Evolutionary conservation across 805 yeast genomes (phyloP), one percentile per base, ranked within the genome.

Genomic region (Myxozyma mucilagina): DNA sequence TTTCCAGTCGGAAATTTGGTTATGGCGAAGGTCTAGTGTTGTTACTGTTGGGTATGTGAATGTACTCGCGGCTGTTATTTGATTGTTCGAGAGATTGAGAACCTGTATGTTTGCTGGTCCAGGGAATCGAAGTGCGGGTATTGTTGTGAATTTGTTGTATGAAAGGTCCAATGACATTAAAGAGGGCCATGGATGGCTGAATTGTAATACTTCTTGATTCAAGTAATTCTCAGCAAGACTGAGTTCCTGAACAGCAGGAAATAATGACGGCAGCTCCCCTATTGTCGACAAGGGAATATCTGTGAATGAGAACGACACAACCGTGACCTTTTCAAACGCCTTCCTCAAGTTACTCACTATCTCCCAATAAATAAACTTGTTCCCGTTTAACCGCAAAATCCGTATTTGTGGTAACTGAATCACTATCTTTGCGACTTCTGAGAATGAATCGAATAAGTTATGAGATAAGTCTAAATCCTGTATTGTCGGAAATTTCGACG

Each of bases 381-480:
- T 76, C 11, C 77, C 78, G 42, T 83, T 85, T 47, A 88, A 66
- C 45, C 80, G 78, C 36, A 89, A 65, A 1, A 71, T 69, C 24
- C 67, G 60, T 6, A 90, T 63, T 0, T 62, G 59, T 0, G 79
- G 76, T 36, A 85, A 63, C 2, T 67, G 59, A 2, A 66, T 56
- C 0, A 80, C 60, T 13, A 86, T 71, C 1, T 68, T 63, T 54
- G 78, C 68, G 0, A 87, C 69, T 1, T 71, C 74, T 0, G 69
- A 57, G 60, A 85, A 69, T 55, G 77, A 73, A 20, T 70, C 69
- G 44, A 89, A 71, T 51, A 87, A 72, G 70, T 89, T 87, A 69
- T 74, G 82, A 11, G 90, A 80, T 52, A 90, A 65, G 71, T 87
- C 89, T 43, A 90, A 74, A 24, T 72, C 74, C 38, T 47, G 57